Evolutionary conservation across 257 asterid species (phyloP).

Genomic region (Penstemon newberryi): DNA sequence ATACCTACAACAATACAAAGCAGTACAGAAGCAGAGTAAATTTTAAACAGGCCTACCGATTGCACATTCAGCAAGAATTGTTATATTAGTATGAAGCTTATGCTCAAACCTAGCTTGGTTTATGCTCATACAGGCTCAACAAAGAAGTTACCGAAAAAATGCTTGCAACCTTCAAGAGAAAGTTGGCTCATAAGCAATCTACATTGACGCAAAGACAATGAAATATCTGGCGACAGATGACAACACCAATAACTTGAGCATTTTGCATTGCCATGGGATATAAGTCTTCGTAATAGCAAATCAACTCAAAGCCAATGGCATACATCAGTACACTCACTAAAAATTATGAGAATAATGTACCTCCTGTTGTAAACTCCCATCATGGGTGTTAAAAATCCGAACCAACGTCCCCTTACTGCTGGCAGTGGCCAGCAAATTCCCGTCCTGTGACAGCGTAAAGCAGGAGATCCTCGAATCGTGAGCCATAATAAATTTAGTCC

Average conservation of each 20-base stretch:
- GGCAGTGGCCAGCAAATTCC: slow-evolving; percentile 78
- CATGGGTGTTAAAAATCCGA: slow-evolving; percentile 69
- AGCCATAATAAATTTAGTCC: slow-evolving; percentile 74
- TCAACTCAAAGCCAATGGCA: slow-evolving; percentile 10
- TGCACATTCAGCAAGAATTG: not conserved
- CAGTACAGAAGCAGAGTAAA: not conserved
- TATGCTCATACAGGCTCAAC: not conserved
- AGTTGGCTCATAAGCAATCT: not conserved
- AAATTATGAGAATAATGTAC: slow-evolving; percentile 31
- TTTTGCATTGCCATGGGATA: not conserved
- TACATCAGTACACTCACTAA: slow-evolving; percentile 1
- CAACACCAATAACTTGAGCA: no score
- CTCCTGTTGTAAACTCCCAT: slow-evolving; percentile 90
- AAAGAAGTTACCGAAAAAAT: not conserved
- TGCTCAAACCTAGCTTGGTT: not conserved
- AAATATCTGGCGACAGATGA: not conserved
- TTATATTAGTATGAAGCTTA: not conserved
- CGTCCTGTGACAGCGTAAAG: slow-evolving; percentile 78
- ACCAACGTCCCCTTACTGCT: slow-evolving; percentile 87
- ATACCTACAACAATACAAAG: not conserved
- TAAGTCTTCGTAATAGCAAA: slow-evolving; percentile 5
- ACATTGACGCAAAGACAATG: not conserved
- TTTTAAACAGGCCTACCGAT: not conserved
- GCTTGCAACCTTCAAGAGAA: not conserved
- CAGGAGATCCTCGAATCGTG: slow-evolving; percentile 75